Evolutionary conservation across 108 stramenopile genomes (phyloP).

Genomic region (Nannochloropsis oceanica): DNA sequence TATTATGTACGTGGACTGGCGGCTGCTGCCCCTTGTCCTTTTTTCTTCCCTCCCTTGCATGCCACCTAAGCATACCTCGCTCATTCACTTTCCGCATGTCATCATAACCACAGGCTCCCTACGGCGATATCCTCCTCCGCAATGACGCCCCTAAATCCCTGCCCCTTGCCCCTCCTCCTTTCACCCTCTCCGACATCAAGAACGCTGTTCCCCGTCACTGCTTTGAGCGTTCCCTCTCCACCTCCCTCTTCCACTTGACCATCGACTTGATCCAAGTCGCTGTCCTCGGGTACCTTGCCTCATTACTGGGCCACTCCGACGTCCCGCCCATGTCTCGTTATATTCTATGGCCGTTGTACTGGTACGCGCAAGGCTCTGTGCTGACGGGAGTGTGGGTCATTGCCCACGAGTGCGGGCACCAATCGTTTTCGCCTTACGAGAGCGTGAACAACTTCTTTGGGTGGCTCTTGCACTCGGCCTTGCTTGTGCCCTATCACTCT

Average conservation of each 20-base stretch:
- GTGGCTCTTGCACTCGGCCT: conserved; percentile 77
- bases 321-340: conserved; percentile 44
- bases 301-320: conserved; percentile 50
- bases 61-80: too few relatives aligned
- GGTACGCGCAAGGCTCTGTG: conserved; percentile 90
- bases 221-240: conserved; percentile 72
- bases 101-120: not conserved
- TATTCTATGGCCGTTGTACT: conserved; percentile 77
- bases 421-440: conserved; percentile 78
- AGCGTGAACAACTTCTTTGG: conserved; percentile 86
- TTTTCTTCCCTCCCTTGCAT: not conserved
- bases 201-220: conserved; percentile 69
- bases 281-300: conserved; percentile 64
- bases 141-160: conserved; percentile 28
- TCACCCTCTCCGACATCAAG: conserved; percentile 34
- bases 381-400: conserved; percentile 97
- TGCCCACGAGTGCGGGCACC: conserved; percentile 97
- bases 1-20: not conserved
- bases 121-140: conserved; percentile 31
- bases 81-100: too few relatives aligned
- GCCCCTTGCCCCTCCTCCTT: conserved; percentile 27
- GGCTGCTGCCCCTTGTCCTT: not conserved
- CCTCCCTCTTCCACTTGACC: conserved; percentile 60
- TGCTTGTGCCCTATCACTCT: conserved; percentile 97
- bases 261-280: conserved; percentile 64